Evolutionary conservation across 441 rosid species (phyloP).

Genomic region (Jatropha multifida): DNA sequence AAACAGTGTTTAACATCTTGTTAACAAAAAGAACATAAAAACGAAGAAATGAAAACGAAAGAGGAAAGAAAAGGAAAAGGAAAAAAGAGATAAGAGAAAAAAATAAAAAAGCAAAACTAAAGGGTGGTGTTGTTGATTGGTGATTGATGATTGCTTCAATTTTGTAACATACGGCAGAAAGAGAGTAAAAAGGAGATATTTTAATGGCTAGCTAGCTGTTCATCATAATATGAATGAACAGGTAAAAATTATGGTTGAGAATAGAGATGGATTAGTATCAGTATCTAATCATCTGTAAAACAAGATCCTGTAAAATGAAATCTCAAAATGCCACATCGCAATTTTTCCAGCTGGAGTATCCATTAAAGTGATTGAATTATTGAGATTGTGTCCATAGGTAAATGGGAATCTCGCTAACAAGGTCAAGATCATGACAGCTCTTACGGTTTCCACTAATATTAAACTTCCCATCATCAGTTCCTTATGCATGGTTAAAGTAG

Average conservation of each 20-base stretch:
- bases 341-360: conserved; percentile 34
- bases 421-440: conserved; percentile 20
- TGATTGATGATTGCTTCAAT: conserved; percentile 9
- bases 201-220: conserved; percentile 21
- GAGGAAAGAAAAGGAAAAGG: neutral
- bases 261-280: neutral
- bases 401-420: conserved; percentile 18
- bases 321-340: conserved; percentile 8
- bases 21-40: too few relatives aligned
- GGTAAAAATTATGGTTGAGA: conserved; percentile 21
- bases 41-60: neutral
- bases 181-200: conserved; percentile 19
- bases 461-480: neutral
- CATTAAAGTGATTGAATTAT: conserved; percentile 36
- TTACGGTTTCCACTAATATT: conserved; percentile 11
- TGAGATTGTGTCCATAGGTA: conserved; percentile 18
- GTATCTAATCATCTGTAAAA: conserved; percentile 14
- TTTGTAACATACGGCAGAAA: conserved; percentile 19
- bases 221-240: conserved; percentile 11
- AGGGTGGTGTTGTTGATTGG: neutral
- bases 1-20: too few relatives aligned
- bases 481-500: neutral
- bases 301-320: neutral
- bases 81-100: neutral
- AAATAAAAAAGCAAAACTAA: neutral